Evolutionary conservation across 106 monocot genomes (phyloP).

Genomic region (Acorus calamus): DNA sequence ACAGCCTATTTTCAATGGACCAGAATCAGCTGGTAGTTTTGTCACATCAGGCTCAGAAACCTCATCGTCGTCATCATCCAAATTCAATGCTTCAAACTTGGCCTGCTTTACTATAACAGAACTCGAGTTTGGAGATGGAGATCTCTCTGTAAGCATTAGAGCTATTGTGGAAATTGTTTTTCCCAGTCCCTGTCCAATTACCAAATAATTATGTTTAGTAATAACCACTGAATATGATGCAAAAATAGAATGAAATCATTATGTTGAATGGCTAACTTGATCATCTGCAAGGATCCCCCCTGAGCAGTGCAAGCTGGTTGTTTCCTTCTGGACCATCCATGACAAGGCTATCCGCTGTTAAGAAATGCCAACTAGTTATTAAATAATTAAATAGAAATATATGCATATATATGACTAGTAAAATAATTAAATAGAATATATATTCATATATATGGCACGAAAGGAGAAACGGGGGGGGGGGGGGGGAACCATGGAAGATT

Average conservation of each 20-base stretch:
- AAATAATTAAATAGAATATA: no score
- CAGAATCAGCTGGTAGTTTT: conserved; percentile 9
- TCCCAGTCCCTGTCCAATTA: conserved; percentile 63
- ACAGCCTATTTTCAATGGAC: not conserved
- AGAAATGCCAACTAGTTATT: conserved; percentile 5
- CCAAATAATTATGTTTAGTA: not conserved
- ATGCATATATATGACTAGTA: no score
- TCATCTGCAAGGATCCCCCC: conserved; percentile 98
- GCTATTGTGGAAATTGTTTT: conserved; percentile 94
- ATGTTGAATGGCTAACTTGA: conserved; percentile 37
- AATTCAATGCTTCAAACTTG: conserved; percentile 41
- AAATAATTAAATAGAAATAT: not conserved
- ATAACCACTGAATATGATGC: not conserved
- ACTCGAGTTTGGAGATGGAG: conserved; percentile 29
- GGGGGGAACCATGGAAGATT: conserved; percentile 3
- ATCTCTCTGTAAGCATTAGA: conserved; percentile 70
- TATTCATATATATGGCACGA: not conserved
- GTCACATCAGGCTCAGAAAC: conserved; percentile 6
- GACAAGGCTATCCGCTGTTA: conserved; percentile 80
- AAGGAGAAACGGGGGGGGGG: not conserved
- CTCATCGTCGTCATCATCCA: conserved; percentile 50
- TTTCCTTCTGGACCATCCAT: conserved; percentile 97
- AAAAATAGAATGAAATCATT: not conserved
- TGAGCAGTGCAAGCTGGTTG: conserved; percentile 35
- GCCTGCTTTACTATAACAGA: conserved; percentile 12